These are phyloP conservation scores for Epichloe typhina DNA, from an alignment of 2,329 filamentous ascomycete species.

Conservation along the genomic window DNA sequence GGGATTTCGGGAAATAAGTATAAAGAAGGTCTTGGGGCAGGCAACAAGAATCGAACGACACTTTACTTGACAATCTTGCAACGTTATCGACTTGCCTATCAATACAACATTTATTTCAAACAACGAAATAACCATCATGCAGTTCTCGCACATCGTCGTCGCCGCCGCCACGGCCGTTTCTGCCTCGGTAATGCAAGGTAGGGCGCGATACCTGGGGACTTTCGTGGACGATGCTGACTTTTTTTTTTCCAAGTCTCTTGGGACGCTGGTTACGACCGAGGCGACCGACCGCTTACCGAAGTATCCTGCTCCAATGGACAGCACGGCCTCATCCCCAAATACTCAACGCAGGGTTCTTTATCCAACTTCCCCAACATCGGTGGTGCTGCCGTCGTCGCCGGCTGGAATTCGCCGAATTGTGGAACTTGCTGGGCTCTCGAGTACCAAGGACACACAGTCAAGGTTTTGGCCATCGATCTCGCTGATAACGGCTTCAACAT, in stretches of 20 bases:
- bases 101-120: too few relatives aligned
- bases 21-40: too few relatives aligned
- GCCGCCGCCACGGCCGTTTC: slow-evolving; percentile 23
- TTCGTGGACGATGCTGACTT: not conserved
- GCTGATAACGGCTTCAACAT: slow-evolving; percentile 40
- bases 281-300: slow-evolving; percentile 35
- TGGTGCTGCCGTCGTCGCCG: slow-evolving; percentile 35
- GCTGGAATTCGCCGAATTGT: slow-evolving; percentile 45
- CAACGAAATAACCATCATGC: slow-evolving; percentile 23
- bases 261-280: slow-evolving; percentile 57
- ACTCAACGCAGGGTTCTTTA: slow-evolving; percentile 42
- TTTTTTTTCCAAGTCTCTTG: slow-evolving; percentile 42
- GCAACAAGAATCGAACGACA: too few relatives aligned
- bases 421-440: slow-evolving; percentile 45
- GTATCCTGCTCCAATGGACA: slow-evolving; percentile 55
- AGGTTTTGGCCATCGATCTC: slow-evolving; percentile 43
- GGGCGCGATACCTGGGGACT: not conserved
- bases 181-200: slow-evolving; percentile 12
- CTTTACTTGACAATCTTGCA: too few relatives aligned
- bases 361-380: slow-evolving; percentile 42
- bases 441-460: slow-evolving; percentile 37
- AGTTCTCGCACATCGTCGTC: slow-evolving; percentile 26
- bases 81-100: too few relatives aligned
- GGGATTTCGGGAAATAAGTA: too few relatives aligned
- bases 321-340: slow-evolving; percentile 51